These are phyloP conservation scores for Hypoxylon perforatum DNA, from an alignment of 495 filamentous ascomycete species.

Conservation along the genomic window DNA sequence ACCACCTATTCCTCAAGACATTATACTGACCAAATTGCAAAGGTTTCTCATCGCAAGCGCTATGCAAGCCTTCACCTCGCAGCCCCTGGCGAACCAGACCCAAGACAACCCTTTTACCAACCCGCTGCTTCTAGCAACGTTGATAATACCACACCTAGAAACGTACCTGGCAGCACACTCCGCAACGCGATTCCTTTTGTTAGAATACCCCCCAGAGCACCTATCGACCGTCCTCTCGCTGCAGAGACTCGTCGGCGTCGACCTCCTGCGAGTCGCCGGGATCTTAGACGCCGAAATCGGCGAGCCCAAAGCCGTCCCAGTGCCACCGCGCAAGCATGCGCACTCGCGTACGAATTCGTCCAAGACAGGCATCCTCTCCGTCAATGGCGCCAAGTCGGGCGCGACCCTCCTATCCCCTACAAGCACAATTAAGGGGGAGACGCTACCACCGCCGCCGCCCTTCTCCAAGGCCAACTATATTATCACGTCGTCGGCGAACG, in stretches of 20 bases:
- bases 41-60: slow-evolving; percentile 60
- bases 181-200: slow-evolving; percentile 54
- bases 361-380: background rate
- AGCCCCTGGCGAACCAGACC: slow-evolving; percentile 55
- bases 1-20: background rate
- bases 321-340: slow-evolving; percentile 12
- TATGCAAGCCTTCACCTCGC: slow-evolving; percentile 60
- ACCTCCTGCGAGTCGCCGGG: slow-evolving; percentile 56
- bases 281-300: slow-evolving; percentile 50
- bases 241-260: slow-evolving; percentile 54
- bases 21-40: slow-evolving; percentile 8
- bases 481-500: slow-evolving; percentile 53
- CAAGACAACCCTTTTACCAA: slow-evolving; percentile 60
- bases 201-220: slow-evolving; percentile 61
- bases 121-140: slow-evolving; percentile 53
- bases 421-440: slow-evolving; percentile 17
- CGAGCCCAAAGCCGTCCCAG: slow-evolving; percentile 18
- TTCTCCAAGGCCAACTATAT: slow-evolving; percentile 57
- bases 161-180: slow-evolving; percentile 52
- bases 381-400: slow-evolving; percentile 6
- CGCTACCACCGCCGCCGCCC: slow-evolving; percentile 42
- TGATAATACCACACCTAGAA: slow-evolving; percentile 60
- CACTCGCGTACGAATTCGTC: slow-evolving; percentile 21
- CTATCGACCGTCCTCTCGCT: slow-evolving; percentile 56
- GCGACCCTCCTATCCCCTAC: slow-evolving; percentile 28